Conservation (phyloP, 2,329 filamentous ascomycete species). For the Aureobasidium lini region DNA sequence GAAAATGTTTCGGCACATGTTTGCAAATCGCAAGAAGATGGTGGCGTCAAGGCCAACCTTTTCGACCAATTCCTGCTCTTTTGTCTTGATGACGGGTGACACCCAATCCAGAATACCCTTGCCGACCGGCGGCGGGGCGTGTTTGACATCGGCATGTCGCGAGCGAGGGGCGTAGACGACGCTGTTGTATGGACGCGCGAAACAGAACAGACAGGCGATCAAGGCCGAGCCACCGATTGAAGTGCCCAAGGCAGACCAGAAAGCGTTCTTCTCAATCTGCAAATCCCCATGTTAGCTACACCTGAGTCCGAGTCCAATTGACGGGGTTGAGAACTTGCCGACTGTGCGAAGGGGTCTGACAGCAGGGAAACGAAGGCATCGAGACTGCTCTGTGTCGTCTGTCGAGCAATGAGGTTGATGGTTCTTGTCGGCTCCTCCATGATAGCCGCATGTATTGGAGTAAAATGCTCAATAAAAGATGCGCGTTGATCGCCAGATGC, state of each 20-base stretch:
- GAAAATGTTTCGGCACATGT: conserved; percentile 92
- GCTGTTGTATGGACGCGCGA: conserved; percentile 83
- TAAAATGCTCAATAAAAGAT: background rate
- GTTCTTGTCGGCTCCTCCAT: conserved; percentile 7
- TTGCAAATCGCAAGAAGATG: conserved; percentile 78
- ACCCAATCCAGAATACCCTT: conserved; percentile 88
- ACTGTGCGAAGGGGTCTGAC: conserved; percentile 4
- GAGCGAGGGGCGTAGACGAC: conserved; percentile 91
- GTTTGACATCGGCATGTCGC: conserved; percentile 84
- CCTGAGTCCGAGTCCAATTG: background rate
- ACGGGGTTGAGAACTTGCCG: background rate
- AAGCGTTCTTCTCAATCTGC: conserved; percentile 53
- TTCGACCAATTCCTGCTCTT: conserved; percentile 69
- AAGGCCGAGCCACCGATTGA: conserved; percentile 68
- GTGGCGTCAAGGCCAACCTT: conserved; percentile 85
- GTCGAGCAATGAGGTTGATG: background rate
- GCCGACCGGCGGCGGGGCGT: conserved; percentile 77
- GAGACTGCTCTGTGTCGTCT: background rate
- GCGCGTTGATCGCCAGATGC: background rate
- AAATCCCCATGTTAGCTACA: background rate
- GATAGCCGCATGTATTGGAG: background rate
- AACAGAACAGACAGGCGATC: conserved; percentile 74
- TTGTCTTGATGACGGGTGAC: conserved; percentile 65
- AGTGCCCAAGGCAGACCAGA: conserved; percentile 72
- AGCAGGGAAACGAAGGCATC: conserved; percentile 4